A percentile compares a stretch with the other conserved stretches of the same genome.
phyloP scores from a whole-genome alignment of 768 basidiomycete genomes.

The Lactarius vividus region DNA sequence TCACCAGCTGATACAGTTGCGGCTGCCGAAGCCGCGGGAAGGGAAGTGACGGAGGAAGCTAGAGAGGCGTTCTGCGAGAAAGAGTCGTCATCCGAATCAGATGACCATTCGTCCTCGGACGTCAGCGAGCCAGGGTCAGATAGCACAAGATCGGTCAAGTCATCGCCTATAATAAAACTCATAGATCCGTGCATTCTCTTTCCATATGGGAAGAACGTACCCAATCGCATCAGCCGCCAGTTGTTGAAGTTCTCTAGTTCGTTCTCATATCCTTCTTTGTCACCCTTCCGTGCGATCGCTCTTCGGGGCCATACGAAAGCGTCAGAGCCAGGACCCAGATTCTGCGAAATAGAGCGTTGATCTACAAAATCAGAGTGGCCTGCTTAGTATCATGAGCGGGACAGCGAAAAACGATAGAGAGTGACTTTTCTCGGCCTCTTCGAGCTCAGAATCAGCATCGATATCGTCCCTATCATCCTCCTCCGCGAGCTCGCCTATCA shows the following conservation, averaged over 20 bases:
- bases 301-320: slow-evolving; percentile 80
- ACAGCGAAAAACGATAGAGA: neutral
- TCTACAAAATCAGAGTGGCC: slow-evolving; percentile 35
- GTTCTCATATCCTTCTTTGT: slow-evolving; percentile 63
- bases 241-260: slow-evolving; percentile 62
- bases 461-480: slow-evolving; percentile 35
- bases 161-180: slow-evolving; percentile 47
- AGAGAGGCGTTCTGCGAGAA: slow-evolving; percentile 40
- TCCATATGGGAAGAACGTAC: slow-evolving; percentile 37
- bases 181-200: neutral
- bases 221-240: slow-evolving; percentile 72
- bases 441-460: slow-evolving; percentile 51
- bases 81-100: slow-evolving; percentile 38
- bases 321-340: slow-evolving; percentile 68
- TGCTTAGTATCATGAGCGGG: neutral
- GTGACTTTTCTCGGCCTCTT: slow-evolving; percentile 62
- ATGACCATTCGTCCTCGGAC: slow-evolving; percentile 45
- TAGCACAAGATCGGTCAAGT: slow-evolving; percentile 56
- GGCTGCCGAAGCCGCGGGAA: slow-evolving; percentile 42
- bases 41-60: slow-evolving; percentile 50
- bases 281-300: slow-evolving; percentile 40
- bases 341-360: slow-evolving; percentile 45
- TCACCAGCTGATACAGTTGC: slow-evolving; percentile 37
- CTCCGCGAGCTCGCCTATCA: slow-evolving; percentile 30
- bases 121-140: slow-evolving; percentile 59